Evolutionary conservation across 2,329 filamentous ascomycete genomes (phyloP).

Genomic region (Fusarium temperatum): DNA sequence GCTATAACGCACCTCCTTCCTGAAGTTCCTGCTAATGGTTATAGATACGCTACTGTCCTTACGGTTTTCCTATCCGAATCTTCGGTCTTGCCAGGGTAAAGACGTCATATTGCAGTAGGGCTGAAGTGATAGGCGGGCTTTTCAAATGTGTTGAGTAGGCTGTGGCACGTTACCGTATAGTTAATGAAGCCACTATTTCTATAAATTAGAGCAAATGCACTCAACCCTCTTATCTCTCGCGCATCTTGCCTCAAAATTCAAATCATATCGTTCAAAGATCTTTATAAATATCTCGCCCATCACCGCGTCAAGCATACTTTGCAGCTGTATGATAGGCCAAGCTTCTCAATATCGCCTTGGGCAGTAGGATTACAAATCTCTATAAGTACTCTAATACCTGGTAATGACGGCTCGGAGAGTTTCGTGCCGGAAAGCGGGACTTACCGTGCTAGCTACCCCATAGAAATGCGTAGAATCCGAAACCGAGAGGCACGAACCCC

Average conservation of each 20-base stretch:
- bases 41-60: background rate
- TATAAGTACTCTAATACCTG: background rate
- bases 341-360: background rate
- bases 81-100: background rate
- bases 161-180: background rate
- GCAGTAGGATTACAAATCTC: background rate
- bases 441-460: no score
- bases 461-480: background rate
- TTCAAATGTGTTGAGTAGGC: background rate
- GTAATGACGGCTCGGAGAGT: background rate
- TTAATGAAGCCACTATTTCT: no score
- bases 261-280: accelerated
- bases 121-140: accelerated
- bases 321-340: background rate
- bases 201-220: accelerated
- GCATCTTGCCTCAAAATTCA: background rate
- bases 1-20: accelerated
- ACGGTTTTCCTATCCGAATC: background rate
- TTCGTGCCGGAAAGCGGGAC: background rate
- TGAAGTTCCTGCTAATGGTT: accelerated
- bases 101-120: accelerated
- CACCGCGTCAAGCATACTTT: background rate
- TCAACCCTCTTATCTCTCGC: no score
- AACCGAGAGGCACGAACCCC: background rate
- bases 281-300: background rate